These are phyloP conservation scores for Hymenoscyphus fructigenus DNA, from an alignment of 2,329 filamentous ascomycete species.

Conservation along the genomic window DNA sequence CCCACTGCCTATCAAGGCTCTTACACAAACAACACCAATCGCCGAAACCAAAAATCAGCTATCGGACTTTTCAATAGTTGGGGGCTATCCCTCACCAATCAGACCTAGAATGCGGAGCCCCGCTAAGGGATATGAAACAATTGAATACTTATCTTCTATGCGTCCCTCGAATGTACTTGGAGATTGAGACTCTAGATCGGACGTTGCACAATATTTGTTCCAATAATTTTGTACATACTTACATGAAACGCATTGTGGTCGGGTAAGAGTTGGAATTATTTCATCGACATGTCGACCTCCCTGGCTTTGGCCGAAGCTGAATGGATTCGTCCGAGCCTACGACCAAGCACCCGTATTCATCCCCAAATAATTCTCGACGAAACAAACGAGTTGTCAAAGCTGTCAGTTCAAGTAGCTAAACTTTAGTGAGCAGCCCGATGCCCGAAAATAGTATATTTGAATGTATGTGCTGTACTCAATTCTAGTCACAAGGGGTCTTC, in stretches of 20 bases:
- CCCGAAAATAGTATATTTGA: slow-evolving; percentile 4
- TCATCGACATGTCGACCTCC: too few species aligned
- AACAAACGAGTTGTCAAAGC: background rate
- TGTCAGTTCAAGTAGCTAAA: background rate
- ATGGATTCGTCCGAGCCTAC: background rate
- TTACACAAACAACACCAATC: too few species aligned
- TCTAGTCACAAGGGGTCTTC: background rate
- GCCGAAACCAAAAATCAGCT: too few species aligned
- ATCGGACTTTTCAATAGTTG: background rate
- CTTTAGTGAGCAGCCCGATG: background rate
- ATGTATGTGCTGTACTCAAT: background rate
- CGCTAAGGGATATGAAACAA: background rate
- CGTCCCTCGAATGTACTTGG: background rate
- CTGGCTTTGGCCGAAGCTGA: too few species aligned
- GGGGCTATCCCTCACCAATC: background rate
- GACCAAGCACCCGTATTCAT: background rate
- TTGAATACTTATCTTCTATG: background rate
- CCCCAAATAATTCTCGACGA: too few species aligned
- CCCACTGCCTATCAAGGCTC: too few species aligned
- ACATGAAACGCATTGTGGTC: too few species aligned
- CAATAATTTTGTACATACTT: background rate
- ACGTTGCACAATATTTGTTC: background rate
- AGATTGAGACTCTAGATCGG: background rate
- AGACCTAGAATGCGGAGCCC: background rate
- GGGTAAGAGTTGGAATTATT: too few species aligned